Percentiles rank a stretch among this genome's conserved stretches.
Evolutionary conservation across 2,329 filamentous ascomycete species (phyloP).

Genomic region (Calonectria pteridis): DNA sequence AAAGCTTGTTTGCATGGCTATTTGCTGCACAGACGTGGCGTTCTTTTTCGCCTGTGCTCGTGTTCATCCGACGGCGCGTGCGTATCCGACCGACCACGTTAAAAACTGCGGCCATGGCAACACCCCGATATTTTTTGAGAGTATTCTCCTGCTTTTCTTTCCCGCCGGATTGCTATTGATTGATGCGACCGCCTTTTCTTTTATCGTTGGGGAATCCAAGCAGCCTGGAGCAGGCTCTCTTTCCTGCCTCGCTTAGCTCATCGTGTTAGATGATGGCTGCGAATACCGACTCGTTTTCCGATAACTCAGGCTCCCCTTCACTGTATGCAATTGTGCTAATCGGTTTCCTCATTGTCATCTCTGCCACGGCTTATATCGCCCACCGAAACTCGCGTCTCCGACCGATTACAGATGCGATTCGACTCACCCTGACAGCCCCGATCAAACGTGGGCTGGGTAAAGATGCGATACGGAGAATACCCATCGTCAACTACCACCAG

Average conservation of each 20-base stretch:
- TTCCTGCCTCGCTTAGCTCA: neutral
- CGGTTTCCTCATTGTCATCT: neutral
- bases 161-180: neutral
- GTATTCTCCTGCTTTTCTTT: neutral
- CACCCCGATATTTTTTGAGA: neutral
- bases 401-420: neutral
- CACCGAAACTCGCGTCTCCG: neutral
- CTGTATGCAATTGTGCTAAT: neutral
- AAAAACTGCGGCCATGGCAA: neutral
- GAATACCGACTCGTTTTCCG: neutral
- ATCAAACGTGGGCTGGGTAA: neutral
- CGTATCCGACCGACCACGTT: neutral
- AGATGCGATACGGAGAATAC: neutral
- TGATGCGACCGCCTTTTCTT: neutral
- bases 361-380: neutral
- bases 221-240: neutral
- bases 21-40: neutral
- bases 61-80: neutral
- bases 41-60: neutral
- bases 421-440: neutral
- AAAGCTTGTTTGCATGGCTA: neutral
- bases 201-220: neutral
- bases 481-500: neutral
- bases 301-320: neutral
- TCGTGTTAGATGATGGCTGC: neutral